Percentiles rank a stretch among this genome's conserved stretches.
phyloP scores from a whole-genome alignment of 2,329 filamentous ascomycete genomes.

The Emmonsiellopsis sp. region DNA sequence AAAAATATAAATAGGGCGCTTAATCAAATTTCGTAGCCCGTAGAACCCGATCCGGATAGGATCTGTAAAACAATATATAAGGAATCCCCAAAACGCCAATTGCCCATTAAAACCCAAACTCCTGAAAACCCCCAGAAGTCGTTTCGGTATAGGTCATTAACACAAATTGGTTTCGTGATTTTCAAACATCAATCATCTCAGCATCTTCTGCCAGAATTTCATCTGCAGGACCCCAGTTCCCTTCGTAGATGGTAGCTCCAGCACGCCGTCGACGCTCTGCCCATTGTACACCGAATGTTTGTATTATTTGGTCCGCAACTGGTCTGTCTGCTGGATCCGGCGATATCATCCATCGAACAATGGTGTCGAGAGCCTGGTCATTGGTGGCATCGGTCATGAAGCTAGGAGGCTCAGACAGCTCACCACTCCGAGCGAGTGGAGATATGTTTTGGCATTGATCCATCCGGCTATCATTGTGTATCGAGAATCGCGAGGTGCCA shows the following conservation, averaged over 20 bases:
- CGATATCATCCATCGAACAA: constrained; percentile 82
- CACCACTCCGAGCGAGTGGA: constrained; percentile 37
- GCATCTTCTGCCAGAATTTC: constrained; percentile 49
- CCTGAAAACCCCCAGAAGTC: neutral
- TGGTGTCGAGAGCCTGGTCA: constrained; percentile 65
- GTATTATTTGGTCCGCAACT: constrained; percentile 61
- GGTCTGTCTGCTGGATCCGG: constrained; percentile 66
- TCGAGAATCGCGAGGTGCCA: constrained; percentile 1
- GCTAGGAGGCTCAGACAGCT: constrained; percentile 60
- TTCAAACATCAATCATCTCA: constrained; percentile 53
- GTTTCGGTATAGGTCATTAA: constrained; percentile 22
- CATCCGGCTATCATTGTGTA: constrained; percentile 10
- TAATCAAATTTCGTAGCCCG: neutral
- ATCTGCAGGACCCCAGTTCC: constrained; percentile 80
- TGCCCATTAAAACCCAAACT: neutral
- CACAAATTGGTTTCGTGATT: constrained; percentile 11
- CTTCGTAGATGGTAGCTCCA: constrained; percentile 91
- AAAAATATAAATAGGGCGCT: too few relatives aligned
- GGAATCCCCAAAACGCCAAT: neutral
- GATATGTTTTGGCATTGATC: constrained; percentile 12
- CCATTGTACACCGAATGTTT: constrained; percentile 68
- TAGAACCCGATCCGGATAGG: neutral
- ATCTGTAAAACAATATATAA: neutral
- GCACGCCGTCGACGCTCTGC: constrained; percentile 66
- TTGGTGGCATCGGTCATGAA: constrained; percentile 81